phyloP scores from a whole-genome alignment of 768 basidiomycete species.

The Phanerochaete sordida region DNA sequence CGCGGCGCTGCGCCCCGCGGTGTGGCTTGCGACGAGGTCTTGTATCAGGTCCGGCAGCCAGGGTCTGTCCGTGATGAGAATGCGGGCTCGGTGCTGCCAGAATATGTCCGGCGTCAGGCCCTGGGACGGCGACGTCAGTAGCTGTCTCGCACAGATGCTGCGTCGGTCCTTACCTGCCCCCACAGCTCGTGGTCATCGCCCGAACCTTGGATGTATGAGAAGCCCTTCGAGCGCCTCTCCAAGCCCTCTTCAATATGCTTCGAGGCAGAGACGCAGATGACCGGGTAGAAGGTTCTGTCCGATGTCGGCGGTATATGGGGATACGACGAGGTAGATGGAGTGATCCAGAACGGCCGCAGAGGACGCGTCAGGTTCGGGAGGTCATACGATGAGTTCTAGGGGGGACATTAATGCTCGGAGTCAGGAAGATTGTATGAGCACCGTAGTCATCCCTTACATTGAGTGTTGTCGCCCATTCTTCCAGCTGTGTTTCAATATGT shows the following conservation, averaged over 20 bases:
- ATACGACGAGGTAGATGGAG: slow-evolving; percentile 59
- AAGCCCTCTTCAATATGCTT: slow-evolving; percentile 57
- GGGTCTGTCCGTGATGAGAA: slow-evolving; percentile 47
- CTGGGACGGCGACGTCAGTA: slow-evolving; percentile 30
- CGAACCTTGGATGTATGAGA: slow-evolving; percentile 87
- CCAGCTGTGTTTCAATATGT: slow-evolving; percentile 67
- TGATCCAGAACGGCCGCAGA: slow-evolving; percentile 86
- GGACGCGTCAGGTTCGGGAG: slow-evolving; percentile 60
- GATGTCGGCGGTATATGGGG: slow-evolving; percentile 32
- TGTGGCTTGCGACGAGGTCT: slow-evolving; percentile 13
- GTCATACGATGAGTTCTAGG: slow-evolving; percentile 71
- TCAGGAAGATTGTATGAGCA: too few relatives aligned
- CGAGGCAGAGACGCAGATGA: slow-evolving; percentile 88
- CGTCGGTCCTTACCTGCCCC: slow-evolving; percentile 54
- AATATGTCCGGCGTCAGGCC: slow-evolving; percentile 74
- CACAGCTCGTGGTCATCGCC: slow-evolving; percentile 95
- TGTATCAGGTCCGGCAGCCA: slow-evolving; percentile 47
- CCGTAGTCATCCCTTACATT: slow-evolving; percentile 48
- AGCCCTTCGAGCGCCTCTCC: slow-evolving; percentile 65
- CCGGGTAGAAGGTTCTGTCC: slow-evolving; percentile 48
- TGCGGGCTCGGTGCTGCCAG: slow-evolving; percentile 51
- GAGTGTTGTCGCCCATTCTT: slow-evolving; percentile 64
- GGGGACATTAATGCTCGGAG: too few relatives aligned
- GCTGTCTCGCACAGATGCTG: neutral
- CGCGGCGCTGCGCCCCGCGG: neutral